Percentiles rank a stretch among this genome's conserved stretches.
Conservation (phyloP, 805 yeast genomes). For the Teunomyces atbi region DNA sequence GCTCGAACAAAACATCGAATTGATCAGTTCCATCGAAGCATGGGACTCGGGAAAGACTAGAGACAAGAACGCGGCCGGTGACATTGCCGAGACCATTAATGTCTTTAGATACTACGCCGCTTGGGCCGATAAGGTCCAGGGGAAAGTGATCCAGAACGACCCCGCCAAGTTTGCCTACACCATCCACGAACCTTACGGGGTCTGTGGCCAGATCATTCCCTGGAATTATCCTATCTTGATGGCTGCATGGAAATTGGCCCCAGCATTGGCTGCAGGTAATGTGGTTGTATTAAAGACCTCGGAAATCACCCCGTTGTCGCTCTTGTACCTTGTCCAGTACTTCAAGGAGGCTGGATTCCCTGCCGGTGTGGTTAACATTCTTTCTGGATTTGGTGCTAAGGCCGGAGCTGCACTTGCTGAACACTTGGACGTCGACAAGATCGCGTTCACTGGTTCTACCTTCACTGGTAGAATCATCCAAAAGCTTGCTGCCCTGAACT, state of each 20-base stretch:
- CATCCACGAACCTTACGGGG: slow-evolving; percentile 63
- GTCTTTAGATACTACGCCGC: slow-evolving; percentile 57
- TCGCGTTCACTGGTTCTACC: slow-evolving; percentile 58
- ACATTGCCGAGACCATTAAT: slow-evolving; percentile 45
- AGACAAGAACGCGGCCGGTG: slow-evolving; percentile 47
- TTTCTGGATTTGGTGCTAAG: slow-evolving; percentile 65
- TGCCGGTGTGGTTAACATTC: slow-evolving; percentile 69
- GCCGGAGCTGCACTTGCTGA: slow-evolving; percentile 68
- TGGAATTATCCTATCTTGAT: slow-evolving; percentile 70
- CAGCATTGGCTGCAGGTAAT: slow-evolving; percentile 81
- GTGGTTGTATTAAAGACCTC: slow-evolving; percentile 69
- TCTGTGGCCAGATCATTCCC: slow-evolving; percentile 68
- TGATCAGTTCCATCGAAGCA: slow-evolving; percentile 40
- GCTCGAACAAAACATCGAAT: slow-evolving; percentile 31
- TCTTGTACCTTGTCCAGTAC: slow-evolving; percentile 57
- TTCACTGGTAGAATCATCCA: slow-evolving; percentile 65
- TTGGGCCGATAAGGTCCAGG: slow-evolving; percentile 59
- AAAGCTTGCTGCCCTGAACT: slow-evolving; percentile 55
- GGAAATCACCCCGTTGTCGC: slow-evolving; percentile 72
- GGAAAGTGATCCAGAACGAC: slow-evolving; percentile 42
- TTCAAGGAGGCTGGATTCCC: slow-evolving; percentile 72
- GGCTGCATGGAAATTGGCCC: slow-evolving; percentile 82
- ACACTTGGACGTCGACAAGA: slow-evolving; percentile 49
- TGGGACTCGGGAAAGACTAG: slow-evolving; percentile 50
- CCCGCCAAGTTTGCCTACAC: slow-evolving; percentile 62